phyloP scores from a whole-genome alignment of 164 flowering plant species.

The Vitis rupestris region DNA sequence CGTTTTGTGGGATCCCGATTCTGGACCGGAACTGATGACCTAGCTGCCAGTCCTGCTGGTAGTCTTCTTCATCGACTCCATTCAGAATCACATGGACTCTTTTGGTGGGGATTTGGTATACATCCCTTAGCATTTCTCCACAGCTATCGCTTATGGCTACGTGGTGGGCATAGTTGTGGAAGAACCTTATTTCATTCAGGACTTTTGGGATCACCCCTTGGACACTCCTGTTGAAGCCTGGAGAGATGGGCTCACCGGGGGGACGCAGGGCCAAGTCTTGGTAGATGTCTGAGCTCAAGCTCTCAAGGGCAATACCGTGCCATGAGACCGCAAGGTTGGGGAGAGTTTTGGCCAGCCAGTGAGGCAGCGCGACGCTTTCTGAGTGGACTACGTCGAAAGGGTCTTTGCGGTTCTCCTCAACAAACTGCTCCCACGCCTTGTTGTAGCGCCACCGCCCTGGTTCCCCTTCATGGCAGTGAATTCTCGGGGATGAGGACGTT shows the following conservation, averaged over 20 bases:
- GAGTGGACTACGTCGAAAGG: slow-evolving; percentile 47
- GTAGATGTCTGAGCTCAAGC: slow-evolving; percentile 43
- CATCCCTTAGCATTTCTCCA: slow-evolving; percentile 35
- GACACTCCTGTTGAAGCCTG: slow-evolving; percentile 8
- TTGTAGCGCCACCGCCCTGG: background rate
- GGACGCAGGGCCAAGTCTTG: slow-evolving; percentile 32
- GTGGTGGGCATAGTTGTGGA: slow-evolving; percentile 43
- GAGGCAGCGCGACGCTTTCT: slow-evolving; percentile 54
- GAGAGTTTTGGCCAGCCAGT: slow-evolving; percentile 36
- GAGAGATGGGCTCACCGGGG: slow-evolving; percentile 6
- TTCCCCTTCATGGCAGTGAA: slow-evolving; percentile 19
- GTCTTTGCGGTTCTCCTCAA: too few species aligned
- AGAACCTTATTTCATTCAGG: slow-evolving; percentile 50
- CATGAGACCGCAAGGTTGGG: slow-evolving; percentile 53
- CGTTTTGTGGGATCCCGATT: slow-evolving; percentile 40
- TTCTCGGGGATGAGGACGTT: too few species aligned
- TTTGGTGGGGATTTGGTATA: slow-evolving; percentile 47
- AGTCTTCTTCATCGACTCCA: slow-evolving; percentile 48
- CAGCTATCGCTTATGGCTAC: slow-evolving; percentile 50
- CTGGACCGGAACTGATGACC: slow-evolving; percentile 37
- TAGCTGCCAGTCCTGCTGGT: slow-evolving; percentile 21
- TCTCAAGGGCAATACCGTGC: slow-evolving; percentile 58
- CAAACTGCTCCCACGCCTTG: too few species aligned
- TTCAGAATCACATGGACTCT: slow-evolving; percentile 66
- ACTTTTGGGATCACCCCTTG: slow-evolving; percentile 42